Conservation (phyloP, 1,284 basidiomycete genomes). For the Leccinum subrobustum region DNA sequence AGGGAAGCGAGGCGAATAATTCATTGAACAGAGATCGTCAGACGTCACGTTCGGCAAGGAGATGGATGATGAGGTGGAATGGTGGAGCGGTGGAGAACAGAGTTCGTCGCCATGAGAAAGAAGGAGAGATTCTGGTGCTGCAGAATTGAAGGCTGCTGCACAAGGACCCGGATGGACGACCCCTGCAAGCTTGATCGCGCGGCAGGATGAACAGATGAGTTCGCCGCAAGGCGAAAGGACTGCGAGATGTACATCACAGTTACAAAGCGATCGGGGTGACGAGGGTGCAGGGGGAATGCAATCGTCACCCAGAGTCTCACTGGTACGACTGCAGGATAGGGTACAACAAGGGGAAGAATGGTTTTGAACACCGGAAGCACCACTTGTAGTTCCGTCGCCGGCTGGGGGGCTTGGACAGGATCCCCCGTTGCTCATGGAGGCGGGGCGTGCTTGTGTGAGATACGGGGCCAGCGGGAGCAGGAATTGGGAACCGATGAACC, state of each 20-base stretch:
- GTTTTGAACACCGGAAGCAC: neutral
- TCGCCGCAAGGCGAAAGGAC: neutral
- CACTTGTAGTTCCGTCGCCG: neutral
- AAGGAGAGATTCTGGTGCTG: conserved; percentile 27
- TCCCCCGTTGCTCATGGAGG: conserved; percentile 1
- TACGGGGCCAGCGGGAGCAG: neutral
- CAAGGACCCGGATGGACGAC: neutral
- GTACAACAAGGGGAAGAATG: neutral
- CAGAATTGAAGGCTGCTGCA: neutral
- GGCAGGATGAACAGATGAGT: neutral
- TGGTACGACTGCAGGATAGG: neutral
- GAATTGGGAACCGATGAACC: neutral
- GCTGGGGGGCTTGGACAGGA: neutral
- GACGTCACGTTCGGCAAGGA: neutral
- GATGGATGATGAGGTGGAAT: conserved; percentile 1
- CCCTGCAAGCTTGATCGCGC: neutral
- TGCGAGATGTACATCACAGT: neutral
- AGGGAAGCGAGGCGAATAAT: conserved; percentile 61
- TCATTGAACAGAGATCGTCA: conserved; percentile 32
- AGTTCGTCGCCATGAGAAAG: conserved; percentile 15
- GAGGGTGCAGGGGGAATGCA: neutral
- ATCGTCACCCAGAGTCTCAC: conserved; percentile 1
- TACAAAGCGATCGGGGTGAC: conserved; percentile 1
- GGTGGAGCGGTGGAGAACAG: conserved; percentile 3
- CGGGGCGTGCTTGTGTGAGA: conserved; percentile 1